Evolutionary conservation across 371 early-diverging fungal species (phyloP).

Genomic region (Mortierella sp.): DNA sequence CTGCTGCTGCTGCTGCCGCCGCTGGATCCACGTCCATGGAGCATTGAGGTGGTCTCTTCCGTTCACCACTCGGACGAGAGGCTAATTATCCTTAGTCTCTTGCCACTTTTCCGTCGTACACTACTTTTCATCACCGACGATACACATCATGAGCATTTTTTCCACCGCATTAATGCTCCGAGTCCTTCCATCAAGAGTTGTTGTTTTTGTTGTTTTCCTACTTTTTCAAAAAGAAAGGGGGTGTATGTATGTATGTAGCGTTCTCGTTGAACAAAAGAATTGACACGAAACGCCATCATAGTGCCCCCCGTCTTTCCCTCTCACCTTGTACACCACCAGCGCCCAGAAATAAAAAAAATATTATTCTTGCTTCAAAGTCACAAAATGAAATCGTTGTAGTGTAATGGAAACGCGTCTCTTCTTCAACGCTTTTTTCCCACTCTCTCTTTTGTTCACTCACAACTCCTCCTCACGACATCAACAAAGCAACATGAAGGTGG

Average conservation of each 20-base stretch:
- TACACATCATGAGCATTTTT: neutral
- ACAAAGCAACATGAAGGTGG: slow-evolving; percentile 65
- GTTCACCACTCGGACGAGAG: neutral
- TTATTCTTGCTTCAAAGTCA: neutral
- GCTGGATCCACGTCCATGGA: neutral
- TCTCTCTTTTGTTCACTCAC: neutral
- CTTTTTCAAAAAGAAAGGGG: neutral
- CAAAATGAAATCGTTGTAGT: neutral
- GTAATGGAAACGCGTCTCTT: neutral
- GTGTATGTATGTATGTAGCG: neutral
- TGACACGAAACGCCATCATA: slow-evolving; percentile 4
- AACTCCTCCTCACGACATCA: neutral
- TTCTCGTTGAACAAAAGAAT: neutral
- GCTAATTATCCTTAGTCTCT: neutral
- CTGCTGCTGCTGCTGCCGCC: neutral
- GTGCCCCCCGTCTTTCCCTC: neutral
- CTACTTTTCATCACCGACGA: neutral
- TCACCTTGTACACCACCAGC: neutral
- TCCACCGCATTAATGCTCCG: neutral
- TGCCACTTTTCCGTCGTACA: neutral
- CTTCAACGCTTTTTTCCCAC: neutral
- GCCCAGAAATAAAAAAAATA: slow-evolving; percentile 15
- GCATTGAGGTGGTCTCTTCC: neutral
- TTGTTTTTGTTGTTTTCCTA: neutral
- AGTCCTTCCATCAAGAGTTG: neutral